Base-by-base conservation (phyloP, 805 yeast species). In the Yamadazyma phyllophila region DNA sequence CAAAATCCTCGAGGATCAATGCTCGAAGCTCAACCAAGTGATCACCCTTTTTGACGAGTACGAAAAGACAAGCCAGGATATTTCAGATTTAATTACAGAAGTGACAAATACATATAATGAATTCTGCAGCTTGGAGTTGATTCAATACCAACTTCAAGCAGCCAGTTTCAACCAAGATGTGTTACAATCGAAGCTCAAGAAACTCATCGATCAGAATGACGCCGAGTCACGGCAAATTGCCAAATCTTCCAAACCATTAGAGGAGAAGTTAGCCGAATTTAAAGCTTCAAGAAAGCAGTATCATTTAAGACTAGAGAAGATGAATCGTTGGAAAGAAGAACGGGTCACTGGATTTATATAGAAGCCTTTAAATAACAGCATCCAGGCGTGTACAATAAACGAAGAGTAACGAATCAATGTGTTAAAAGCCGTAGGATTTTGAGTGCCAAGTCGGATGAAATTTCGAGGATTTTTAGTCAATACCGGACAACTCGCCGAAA, bases 281-380 rank as follows among this genome's bases (percentile, higher is more conserved):
- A 57, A 57, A 29, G 36, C n/a, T n/a, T 44, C 52, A 1, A 36
- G 55, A 26, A 50, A 44, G n/a, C 43, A 27, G 26, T 70, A 67
- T 49, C 75, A 71, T 52, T 49, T 61, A 15, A 55, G 69, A 27
- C 54, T 51, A 38, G 76, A 71, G 50, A 70, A 69, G 52, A 49
- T 69, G 46, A 58, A 67, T 48, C 47, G 77, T 31, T 71, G 76
- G 75, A 58, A 66, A 26, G 77, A 71, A 46, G 76, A 71, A 46
- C 51, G 77, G 27, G 74, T 71, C 0, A 60, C 69, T 27, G 76
- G 77, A n/a, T 62, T 67, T 36, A 52, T 64, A n/a, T 61, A 47
- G 27, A 2, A 4, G 24, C n/a, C n/a, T n/a, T n/a, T n/a, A n/a
- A n/a, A n/a, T n/a, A n/a, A n/a, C n/a, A n/a, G n/a, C n/a, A n/a